A percentile compares a stretch with the other conserved stretches of the same genome.
Evolutionary conservation across 1,139 yeast genomes (phyloP).

Genomic region (Yamadazyma trypodendri): DNA sequence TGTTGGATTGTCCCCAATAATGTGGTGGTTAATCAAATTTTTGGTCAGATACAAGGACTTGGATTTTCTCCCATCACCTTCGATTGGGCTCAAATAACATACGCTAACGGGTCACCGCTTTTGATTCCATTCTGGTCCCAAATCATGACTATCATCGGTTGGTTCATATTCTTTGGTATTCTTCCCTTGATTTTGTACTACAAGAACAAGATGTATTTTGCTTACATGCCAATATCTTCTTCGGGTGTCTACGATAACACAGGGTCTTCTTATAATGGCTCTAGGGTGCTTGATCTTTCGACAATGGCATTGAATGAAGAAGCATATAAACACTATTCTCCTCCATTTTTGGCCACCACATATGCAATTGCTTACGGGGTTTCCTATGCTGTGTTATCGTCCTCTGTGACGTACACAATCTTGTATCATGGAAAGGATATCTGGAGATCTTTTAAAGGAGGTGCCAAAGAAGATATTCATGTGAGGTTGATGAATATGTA

Average conservation of each 20-base stretch:
- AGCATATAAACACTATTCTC: conserved; percentile 47
- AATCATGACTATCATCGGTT: conserved; percentile 25
- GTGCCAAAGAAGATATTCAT: conserved; percentile 51
- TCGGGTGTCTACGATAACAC: conserved; percentile 46
- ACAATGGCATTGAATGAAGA: conserved; percentile 35
- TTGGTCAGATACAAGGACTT: conserved; percentile 54
- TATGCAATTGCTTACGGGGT: conserved; percentile 52
- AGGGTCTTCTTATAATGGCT: conserved; percentile 43
- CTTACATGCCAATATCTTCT: conserved; percentile 54
- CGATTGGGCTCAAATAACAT: conserved; percentile 44
- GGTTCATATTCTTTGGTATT: conserved; percentile 34
- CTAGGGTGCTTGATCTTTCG: conserved; percentile 33
- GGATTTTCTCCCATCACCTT: conserved; percentile 59
- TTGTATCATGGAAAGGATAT: conserved; percentile 56
- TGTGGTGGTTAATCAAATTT: conserved; percentile 46
- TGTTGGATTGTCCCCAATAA: conserved; percentile 37
- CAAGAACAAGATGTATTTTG: conserved; percentile 51
- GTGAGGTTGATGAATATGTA: conserved; percentile 57
- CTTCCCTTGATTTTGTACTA: conserved; percentile 43
- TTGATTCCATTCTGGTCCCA: conserved; percentile 48
- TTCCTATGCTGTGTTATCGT: conserved; percentile 51
- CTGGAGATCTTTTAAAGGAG: conserved; percentile 33
- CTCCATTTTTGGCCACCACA: conserved; percentile 40
- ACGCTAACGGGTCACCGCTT: conserved; percentile 24
- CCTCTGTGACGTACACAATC: conserved; percentile 33